Base-by-base conservation (phyloP, 1,284 basidiomycete genomes). In the Lentinula novae-zelandiae region DNA sequence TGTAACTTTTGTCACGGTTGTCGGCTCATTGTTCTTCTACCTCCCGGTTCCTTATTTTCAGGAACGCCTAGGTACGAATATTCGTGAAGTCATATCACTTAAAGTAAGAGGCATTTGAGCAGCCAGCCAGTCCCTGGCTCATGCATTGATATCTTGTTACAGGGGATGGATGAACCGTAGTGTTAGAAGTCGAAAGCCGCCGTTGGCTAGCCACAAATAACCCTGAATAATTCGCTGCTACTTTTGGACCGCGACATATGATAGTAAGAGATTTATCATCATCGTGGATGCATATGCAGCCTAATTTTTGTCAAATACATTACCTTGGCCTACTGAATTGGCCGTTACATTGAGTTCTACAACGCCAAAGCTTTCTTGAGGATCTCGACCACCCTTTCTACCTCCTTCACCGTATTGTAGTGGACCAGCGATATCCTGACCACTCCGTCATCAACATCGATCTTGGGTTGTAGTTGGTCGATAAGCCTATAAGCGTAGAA, bases 361-460 rank as follows among this genome's bases (percentile, higher is more conserved):
- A 52, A 65, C 27, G 66, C 68, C 17, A 79, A 62, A 22, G 73
- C 73, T 62, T 82, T 81, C 63, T 82, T 79, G 62, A 90, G 69
- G 42, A 85, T 72, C 0, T 71, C 70, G 53, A 88, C 78, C 66
- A 90, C 83, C 67, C 65, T 74, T 58, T 82, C 70, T 0, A 90
- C 88, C 68, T 92, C 90, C 53, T 84, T 79, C 1, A 85, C 75
- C 0, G 90, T 90, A 70, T 92, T 92, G 69, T 92, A 92, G 67
- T 93, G 90, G 17, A 92, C 89, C n/a, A 93, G 72, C 3, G 88
- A 90, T 62, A 92, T 83, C 8, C 90, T 82, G 38, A 92, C 85
- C 2, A 90, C 84, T 0, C 85, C 89, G 65, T 92, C 89, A 1
- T 80, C 76, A 1, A 77, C 67, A 64, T 87, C 83, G 48, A 88